Conservation (phyloP, 139 green algal species). For the Tetraselmis striata region DNA sequence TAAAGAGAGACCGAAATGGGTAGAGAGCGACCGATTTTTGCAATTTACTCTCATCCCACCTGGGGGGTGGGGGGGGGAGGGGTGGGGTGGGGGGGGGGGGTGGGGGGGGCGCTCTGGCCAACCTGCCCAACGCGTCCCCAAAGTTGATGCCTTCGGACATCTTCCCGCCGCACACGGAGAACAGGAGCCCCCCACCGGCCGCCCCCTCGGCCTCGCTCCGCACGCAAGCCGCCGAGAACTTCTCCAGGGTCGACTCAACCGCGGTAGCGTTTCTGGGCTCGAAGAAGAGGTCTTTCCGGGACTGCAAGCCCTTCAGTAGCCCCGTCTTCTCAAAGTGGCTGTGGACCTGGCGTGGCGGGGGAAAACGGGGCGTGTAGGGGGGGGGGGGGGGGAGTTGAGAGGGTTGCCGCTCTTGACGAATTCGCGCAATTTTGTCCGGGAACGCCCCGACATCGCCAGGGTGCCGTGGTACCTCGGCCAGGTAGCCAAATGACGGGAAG, state of each 20-base stretch:
- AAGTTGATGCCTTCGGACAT: constrained; percentile 99
- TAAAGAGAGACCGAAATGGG: no score
- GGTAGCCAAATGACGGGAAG: constrained; percentile 82
- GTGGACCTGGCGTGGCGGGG: neutral
- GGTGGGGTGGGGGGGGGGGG: no score
- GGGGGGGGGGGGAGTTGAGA: no score
- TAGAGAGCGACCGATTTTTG: no score
- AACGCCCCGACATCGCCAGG: no score
- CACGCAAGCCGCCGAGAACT: constrained; percentile 17
- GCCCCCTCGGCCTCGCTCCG: neutral
- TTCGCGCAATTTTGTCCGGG: no score
- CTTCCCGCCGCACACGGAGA: constrained; percentile 92
- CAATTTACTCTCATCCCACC: no score
- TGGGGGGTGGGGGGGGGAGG: no score
- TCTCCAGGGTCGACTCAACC: constrained; percentile 26
- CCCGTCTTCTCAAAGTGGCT: constrained; percentile 51
- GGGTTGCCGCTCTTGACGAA: no score
- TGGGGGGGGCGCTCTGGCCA: no score
- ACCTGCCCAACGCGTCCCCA: constrained; percentile 86
- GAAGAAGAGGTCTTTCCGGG: constrained; percentile 15
- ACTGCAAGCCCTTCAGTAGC: constrained; percentile 33
- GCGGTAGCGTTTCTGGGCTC: constrained; percentile 34
- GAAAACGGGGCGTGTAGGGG: no score
- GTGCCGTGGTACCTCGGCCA: constrained; percentile 37
- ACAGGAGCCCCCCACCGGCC: constrained; percentile 65